Conservation (phyloP, 805 yeast species). For the Myxozyma sirexii region DNA sequence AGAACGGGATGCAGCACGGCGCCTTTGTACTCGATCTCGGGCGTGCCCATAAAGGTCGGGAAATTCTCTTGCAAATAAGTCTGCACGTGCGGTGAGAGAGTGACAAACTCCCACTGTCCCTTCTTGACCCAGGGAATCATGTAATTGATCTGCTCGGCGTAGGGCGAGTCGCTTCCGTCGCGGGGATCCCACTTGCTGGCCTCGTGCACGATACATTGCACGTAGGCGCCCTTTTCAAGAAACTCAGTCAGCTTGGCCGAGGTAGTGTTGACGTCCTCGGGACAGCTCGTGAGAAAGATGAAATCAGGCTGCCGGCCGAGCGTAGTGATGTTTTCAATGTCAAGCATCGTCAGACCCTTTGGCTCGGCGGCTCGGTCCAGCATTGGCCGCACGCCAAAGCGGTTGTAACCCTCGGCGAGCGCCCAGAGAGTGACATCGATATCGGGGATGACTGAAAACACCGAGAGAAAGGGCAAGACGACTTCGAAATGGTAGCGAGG, state of each 20-base stretch:
- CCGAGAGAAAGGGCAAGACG: slow-evolving; percentile 24
- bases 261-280: slow-evolving; percentile 21
- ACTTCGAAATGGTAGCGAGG: slow-evolving; percentile 33
- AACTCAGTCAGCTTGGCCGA: slow-evolving; percentile 3
- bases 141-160: slow-evolving; percentile 16
- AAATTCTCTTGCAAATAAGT: slow-evolving; percentile 19
- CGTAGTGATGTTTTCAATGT: background rate
- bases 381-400: slow-evolving; percentile 22
- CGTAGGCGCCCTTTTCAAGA: slow-evolving; percentile 25
- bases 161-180: slow-evolving; percentile 20
- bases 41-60: slow-evolving; percentile 21
- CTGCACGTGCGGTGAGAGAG: slow-evolving; percentile 30
- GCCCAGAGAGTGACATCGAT: slow-evolving; percentile 25
- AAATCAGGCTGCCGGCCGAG: slow-evolving; percentile 17
- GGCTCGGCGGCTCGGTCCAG: slow-evolving; percentile 15
- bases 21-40: slow-evolving; percentile 10
- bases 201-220: slow-evolving; percentile 31
- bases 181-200: slow-evolving; percentile 28
- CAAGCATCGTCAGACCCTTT: slow-evolving; percentile 21
- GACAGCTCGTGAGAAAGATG: slow-evolving; percentile 29
- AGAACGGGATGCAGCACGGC: slow-evolving; percentile 28
- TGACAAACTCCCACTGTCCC: slow-evolving; percentile 33
- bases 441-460: slow-evolving; percentile 14
- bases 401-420: slow-evolving; percentile 5
- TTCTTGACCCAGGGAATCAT: slow-evolving; percentile 30